Evolutionary conservation across 1,284 basidiomycete species (phyloP), one percentile per base, ranked within the genome.

Genomic region (Malassezia dermatis): DNA sequence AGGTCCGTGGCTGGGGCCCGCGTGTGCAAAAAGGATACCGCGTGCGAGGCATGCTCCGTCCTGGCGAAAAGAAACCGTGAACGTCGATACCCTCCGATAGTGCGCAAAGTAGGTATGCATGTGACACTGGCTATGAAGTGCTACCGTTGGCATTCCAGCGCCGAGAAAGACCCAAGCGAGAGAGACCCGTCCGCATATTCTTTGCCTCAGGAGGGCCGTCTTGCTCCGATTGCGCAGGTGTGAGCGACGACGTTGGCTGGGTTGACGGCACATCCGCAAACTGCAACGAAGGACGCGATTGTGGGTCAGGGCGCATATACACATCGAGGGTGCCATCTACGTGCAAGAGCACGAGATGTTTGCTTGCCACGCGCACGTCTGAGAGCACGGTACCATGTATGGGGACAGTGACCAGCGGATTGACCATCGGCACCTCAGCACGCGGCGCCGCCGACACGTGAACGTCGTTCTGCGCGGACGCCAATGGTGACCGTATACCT

Each of bases 1-100:
- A 80, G 59, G 79, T 86, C 65, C 79, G 86, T 48, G 82, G 81
- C 48, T 79, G 80, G 66, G 81, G 82, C 1, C 83, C 86, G 7
- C 78, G 81, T 30, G 83, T 86, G 4, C 86, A 87, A 67, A 80
- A 84, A 56, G 85, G 85, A 8, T 64, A 65, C 43, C 63, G 68
- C 28, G 65, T 70, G 19, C 59, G 65, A 17, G 67, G 67, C 43
- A 50, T 58, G 28, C 63, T 60, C 48, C 61, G 66, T 47, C 64
- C 64, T 1, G 67, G 67, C 31, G 67, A 70, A 60, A 68, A 68
- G 58, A 63, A 35, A 15, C 44, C 52, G 13, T 48, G 37, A 32
- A 27, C 27, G 2, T 15, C 41, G 41, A 43, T 43, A 43, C 41
- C 41, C 24, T 24, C 5, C 12, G 11, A 43, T 21, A 39, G 19